Evolutionary conservation across 2,329 filamentous ascomycete species (phyloP).

Genomic region (Gaeumannomyces sp.): DNA sequence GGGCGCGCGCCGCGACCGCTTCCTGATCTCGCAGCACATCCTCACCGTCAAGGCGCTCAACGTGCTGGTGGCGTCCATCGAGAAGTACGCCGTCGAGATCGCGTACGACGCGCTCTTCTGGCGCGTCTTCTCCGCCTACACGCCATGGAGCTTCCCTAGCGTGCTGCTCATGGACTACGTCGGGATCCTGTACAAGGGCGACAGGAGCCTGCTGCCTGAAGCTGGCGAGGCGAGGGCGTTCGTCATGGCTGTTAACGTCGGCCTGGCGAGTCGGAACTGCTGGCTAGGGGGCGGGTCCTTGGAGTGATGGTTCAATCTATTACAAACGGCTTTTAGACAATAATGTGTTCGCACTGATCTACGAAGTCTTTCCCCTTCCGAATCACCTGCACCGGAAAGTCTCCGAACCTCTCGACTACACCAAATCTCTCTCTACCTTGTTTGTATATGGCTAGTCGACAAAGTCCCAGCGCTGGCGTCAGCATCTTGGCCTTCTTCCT

Average conservation of each 20-base stretch:
- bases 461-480: too few species aligned
- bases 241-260: conserved; percentile 11
- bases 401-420: too few species aligned
- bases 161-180: conserved; percentile 17
- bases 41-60: conserved; percentile 20
- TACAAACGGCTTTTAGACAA: neutral
- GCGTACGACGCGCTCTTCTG: conserved; percentile 30
- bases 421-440: too few species aligned
- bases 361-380: too few species aligned
- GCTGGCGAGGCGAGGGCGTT: conserved; percentile 8
- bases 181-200: conserved; percentile 9
- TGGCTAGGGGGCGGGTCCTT: conserved; percentile 6
- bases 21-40: conserved; percentile 28
- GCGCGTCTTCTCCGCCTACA: conserved; percentile 21
- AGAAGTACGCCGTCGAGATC: conserved; percentile 25
- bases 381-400: too few species aligned
- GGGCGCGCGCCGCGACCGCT: conserved; percentile 17
- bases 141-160: conserved; percentile 16
- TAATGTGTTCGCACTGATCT: neutral
- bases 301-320: neutral
- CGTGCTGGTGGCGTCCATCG: conserved; percentile 21
- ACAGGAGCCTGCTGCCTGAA: conserved; percentile 2
- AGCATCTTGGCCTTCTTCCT: too few species aligned
- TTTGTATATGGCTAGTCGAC: too few species aligned
- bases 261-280: conserved; percentile 10